Percentiles rank a stretch among this genome's conserved stretches.
These are phyloP conservation scores for Morella rubra DNA, from an alignment of 306 rosid species.

Conservation along the genomic window DNA sequence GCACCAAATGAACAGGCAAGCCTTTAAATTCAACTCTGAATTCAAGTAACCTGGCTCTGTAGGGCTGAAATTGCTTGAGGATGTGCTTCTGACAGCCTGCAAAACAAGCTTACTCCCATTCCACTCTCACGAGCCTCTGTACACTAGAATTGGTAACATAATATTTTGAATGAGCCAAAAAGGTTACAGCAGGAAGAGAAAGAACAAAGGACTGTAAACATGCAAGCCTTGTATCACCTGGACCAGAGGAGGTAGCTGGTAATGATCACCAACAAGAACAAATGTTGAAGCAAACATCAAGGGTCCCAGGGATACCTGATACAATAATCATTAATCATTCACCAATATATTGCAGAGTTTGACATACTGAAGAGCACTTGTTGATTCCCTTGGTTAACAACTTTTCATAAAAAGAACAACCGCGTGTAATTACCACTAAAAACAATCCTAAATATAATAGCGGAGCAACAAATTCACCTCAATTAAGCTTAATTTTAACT, in stretches of 20 bases:
- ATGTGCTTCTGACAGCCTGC: slow-evolving; percentile 95
- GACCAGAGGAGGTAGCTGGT: slow-evolving; percentile 94
- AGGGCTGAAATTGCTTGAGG: slow-evolving; percentile 86
- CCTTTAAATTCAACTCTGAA: not conserved
- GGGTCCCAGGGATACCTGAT: slow-evolving; percentile 93
- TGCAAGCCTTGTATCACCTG: slow-evolving; percentile 43
- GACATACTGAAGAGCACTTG: not conserved
- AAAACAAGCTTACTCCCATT: slow-evolving; percentile 84
- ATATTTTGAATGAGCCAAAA: slow-evolving; percentile 8
- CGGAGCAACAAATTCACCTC: not conserved
- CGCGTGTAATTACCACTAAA: not conserved
- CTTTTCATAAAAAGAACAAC: not conserved
- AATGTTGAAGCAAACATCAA: slow-evolving; percentile 77
- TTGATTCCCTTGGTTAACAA: not conserved
- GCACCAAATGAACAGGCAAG: slow-evolving; percentile 19
- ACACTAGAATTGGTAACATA: slow-evolving; percentile 49
- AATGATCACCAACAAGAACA: slow-evolving; percentile 96
- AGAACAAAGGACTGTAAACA: slow-evolving; percentile 14
- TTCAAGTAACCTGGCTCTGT: slow-evolving; percentile 71
- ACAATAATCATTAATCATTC: slow-evolving; percentile 18
- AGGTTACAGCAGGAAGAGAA: not conserved
- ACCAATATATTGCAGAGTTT: not conserved
- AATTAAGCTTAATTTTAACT: not conserved
- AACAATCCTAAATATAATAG: not conserved
- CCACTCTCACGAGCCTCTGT: slow-evolving; percentile 93